Conservation (phyloP, 2,329 filamentous ascomycete species). For the Nigrograna mackinnonii region DNA sequence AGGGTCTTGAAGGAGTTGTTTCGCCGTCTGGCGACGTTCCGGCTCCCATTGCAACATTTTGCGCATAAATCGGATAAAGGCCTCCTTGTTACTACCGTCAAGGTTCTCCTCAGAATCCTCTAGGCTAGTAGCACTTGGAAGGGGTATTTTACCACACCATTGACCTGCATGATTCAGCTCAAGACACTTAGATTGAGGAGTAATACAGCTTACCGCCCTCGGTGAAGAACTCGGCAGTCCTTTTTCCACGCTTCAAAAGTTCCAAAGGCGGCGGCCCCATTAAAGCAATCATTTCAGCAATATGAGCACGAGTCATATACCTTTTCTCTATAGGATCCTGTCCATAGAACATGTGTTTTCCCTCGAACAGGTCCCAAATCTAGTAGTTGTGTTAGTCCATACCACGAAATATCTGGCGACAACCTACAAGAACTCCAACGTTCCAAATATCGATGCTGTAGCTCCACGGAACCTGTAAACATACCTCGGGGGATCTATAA, state of each 20-base stretch:
- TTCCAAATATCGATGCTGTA: neutral
- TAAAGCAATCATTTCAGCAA: conserved; percentile 5
- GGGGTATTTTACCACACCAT: no score
- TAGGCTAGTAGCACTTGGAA: no score
- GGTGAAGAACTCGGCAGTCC: no score
- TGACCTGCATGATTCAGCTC: no score
- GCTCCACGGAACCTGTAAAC: neutral
- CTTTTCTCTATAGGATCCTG: conserved; percentile 12
- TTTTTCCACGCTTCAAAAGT: neutral
- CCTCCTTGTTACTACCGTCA: neutral
- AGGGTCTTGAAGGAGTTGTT: neutral
- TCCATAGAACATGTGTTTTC: conserved; percentile 3
- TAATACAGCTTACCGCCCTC: no score
- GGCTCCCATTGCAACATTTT: neutral
- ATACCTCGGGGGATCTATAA: neutral
- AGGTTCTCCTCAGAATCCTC: neutral
- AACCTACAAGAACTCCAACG: neutral
- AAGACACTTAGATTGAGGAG: no score
- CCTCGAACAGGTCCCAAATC: neutral
- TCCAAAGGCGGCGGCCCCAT: neutral
- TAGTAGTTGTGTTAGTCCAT: neutral
- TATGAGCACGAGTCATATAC: conserved; percentile 23
- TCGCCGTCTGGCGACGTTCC: neutral
- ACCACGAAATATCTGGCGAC: neutral
- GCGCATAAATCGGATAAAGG: neutral